Conservation (phyloP, 2,329 filamentous ascomycete genomes). For the Colletotrichum somersetense region DNA sequence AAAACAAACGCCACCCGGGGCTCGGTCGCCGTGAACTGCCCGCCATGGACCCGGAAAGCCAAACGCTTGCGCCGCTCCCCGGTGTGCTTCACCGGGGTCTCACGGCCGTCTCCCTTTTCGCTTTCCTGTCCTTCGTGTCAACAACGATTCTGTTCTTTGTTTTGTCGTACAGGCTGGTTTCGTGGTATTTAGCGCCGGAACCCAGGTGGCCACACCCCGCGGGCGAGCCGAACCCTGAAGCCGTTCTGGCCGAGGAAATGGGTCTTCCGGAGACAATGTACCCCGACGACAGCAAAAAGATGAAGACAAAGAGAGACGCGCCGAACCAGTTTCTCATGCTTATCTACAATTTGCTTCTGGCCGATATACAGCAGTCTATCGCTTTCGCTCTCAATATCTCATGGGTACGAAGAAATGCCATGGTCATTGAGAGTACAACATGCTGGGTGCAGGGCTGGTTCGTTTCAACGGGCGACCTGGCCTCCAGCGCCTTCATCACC, state of each 20-base stretch:
- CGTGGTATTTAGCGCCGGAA: conserved; percentile 49
- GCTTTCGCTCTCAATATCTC: conserved; percentile 68
- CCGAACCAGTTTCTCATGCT: conserved; percentile 70
- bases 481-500: conserved; percentile 69
- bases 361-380: conserved; percentile 69
- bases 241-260: conserved; percentile 42
- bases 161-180: conserved; percentile 52
- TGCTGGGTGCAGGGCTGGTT: conserved; percentile 70
- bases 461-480: conserved; percentile 68
- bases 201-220: conserved; percentile 46
- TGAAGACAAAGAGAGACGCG: conserved; percentile 39
- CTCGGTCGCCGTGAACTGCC: background rate
- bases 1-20: conserved; percentile 17
- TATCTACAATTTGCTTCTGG: conserved; percentile 70
- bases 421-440: conserved; percentile 60
- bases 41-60: conserved; percentile 37
- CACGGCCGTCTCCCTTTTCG: conserved; percentile 53
- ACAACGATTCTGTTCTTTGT: conserved; percentile 50
- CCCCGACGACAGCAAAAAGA: conserved; percentile 41
- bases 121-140: conserved; percentile 53
- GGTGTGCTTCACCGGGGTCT: conserved; percentile 52
- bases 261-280: conserved; percentile 45
- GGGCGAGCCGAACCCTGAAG: conserved; percentile 50
- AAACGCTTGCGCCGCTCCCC: conserved; percentile 52
- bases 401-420: conserved; percentile 61